A percentile compares a stretch with the other conserved stretches of the same genome.
Conservation (phyloP, 2,329 filamentous ascomycete species). For the Diaporthe capsici region DNA sequence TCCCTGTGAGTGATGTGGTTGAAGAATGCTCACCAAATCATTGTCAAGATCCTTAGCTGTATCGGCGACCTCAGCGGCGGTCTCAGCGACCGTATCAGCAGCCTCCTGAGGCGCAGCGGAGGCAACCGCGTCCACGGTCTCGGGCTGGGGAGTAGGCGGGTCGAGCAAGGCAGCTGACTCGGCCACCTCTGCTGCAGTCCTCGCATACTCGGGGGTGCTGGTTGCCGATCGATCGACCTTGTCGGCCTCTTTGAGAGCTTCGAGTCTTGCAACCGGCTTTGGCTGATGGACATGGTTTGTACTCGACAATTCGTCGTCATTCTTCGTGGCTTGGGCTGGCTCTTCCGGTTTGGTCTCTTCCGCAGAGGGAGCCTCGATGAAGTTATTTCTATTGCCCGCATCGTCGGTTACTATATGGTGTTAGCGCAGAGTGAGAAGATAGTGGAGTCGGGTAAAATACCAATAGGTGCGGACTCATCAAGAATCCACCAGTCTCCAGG, state of each 20-base stretch:
- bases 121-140: slow-evolving; percentile 51
- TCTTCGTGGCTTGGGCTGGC: background rate
- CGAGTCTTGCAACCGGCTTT: slow-evolving; percentile 38
- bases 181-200: slow-evolving; percentile 52
- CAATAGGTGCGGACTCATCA: slow-evolving; percentile 72
- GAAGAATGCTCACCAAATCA: slow-evolving; percentile 26
- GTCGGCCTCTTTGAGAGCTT: slow-evolving; percentile 41
- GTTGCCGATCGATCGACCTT: slow-evolving; percentile 43
- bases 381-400: slow-evolving; percentile 64
- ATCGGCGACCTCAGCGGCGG: slow-evolving; percentile 61
- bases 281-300: slow-evolving; percentile 27
- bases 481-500: slow-evolving; percentile 78
- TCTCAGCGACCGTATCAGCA: slow-evolving; percentile 60
- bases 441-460: slow-evolving; percentile 56
- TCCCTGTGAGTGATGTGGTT: background rate
- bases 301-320: background rate
- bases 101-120: slow-evolving; percentile 55
- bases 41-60: slow-evolving; percentile 50
- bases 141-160: slow-evolving; percentile 49
- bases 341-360: slow-evolving; percentile 2
- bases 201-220: slow-evolving; percentile 48
- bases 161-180: slow-evolving; percentile 52
- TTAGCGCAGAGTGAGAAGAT: slow-evolving; percentile 21
- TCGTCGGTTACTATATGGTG: slow-evolving; percentile 55
- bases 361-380: slow-evolving; percentile 52